Conservation (phyloP, 2,329 filamentous ascomycete genomes). For the Aspergillus candidus region DNA sequence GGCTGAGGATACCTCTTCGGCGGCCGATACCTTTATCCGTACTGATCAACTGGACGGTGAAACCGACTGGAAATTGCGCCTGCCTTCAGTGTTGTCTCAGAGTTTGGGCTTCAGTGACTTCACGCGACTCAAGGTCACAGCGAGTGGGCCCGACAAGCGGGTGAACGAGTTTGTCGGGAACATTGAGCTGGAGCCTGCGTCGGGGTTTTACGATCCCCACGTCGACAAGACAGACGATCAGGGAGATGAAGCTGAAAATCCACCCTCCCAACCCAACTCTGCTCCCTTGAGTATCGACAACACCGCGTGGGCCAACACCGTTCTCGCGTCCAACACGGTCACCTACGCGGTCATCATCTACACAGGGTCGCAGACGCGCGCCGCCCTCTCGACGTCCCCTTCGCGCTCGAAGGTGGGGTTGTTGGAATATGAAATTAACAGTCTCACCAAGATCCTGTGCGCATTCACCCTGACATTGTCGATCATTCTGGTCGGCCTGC, state of each 20-base stretch:
- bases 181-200: conserved; percentile 63
- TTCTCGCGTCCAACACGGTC: conserved; percentile 85
- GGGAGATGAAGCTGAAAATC: conserved; percentile 13
- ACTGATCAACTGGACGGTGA: conserved; percentile 97
- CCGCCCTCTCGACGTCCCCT: conserved; percentile 83
- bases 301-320: conserved; percentile 96
- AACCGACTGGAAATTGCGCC: conserved; percentile 94
- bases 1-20: conserved; percentile 31
- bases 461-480: conserved; percentile 80
- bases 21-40: conserved; percentile 88
- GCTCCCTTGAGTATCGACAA: conserved; percentile 87
- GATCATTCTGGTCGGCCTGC: conserved; percentile 77
- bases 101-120: conserved; percentile 68
- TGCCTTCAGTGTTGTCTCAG: conserved; percentile 83
- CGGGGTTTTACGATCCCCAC: conserved; percentile 41
- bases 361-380: conserved; percentile 88
- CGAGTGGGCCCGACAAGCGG: conserved; percentile 83
- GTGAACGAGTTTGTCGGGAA: conserved; percentile 96
- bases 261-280: conserved; percentile 44
- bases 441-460: conserved; percentile 91
- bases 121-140: conserved; percentile 60
- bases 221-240: conserved; percentile 26
- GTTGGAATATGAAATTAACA: conserved; percentile 94
- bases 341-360: conserved; percentile 90
- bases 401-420: conserved; percentile 92